A percentile compares a stretch with the other conserved stretches of the same genome.
Evolutionary conservation across 148 eudicot species (phyloP).

Genomic region (Vaccinium corymbosum): DNA sequence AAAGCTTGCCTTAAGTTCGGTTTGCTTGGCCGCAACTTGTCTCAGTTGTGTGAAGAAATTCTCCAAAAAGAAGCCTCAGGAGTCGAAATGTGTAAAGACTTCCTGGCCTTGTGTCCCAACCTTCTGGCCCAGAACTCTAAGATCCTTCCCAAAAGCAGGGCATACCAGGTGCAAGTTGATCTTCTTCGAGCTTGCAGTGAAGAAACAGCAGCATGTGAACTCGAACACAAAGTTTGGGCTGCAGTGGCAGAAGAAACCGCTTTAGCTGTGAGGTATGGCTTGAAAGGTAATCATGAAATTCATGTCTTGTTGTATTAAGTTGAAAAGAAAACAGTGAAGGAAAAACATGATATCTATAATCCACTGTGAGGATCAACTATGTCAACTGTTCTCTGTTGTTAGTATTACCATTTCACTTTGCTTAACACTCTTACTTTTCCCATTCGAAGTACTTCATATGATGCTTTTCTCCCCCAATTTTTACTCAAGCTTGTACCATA

Average conservation of each 20-base stretch:
- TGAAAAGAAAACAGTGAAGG: neutral
- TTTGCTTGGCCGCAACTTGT: constrained; percentile 82
- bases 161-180: constrained; percentile 82
- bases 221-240: constrained; percentile 85
- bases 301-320: neutral
- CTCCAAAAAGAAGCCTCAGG: constrained; percentile 67
- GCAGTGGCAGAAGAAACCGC: constrained; percentile 98
- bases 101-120: constrained; percentile 64
- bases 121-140: constrained; percentile 55
- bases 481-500: neutral
- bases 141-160: constrained; percentile 86
- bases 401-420: neutral
- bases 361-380: neutral
- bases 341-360: neutral
- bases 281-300: constrained; percentile 52
- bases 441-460: neutral
- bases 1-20: constrained; percentile 82
- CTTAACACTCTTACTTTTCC: neutral
- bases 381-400: neutral
- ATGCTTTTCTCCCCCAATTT: constrained; percentile 6
- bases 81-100: constrained; percentile 57
- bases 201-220: constrained; percentile 47
- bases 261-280: constrained; percentile 91
- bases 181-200: constrained; percentile 71
- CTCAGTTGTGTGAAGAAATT: constrained; percentile 79